Base-by-base conservation (phyloP, 1,139 yeast species). In the Candida frijolesensis region DNA sequence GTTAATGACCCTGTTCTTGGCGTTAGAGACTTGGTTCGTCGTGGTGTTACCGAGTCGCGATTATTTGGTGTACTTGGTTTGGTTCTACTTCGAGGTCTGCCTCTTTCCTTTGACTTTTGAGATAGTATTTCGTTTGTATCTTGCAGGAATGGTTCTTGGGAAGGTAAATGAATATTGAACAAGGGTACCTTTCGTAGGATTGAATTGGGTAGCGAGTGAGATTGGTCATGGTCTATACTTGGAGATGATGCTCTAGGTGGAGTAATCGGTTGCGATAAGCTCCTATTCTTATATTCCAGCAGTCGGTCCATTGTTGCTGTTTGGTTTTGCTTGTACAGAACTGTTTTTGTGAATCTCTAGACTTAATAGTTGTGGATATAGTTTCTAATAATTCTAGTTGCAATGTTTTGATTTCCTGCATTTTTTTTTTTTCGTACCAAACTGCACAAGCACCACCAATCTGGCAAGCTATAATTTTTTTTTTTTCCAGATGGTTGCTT, bases 191-290 rank as follows among this genome's bases (percentile, higher is more conserved):
- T 44, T 32, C 46, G 40, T 10, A 25, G 30, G 5, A 27, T 33
- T 16, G 43, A 44, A 22, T 43, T 50, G 11, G 50, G 49, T 41
- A 46, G 48, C 11, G 52, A 49, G 11, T 14, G 40, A 7, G 40
- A 46, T 10, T n/a, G 33, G 2, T 34, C 27, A 7, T 30, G 35
- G 4, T 16, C 9, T 14, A 38, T 14, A 27, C 34, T 38, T 14
- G 34, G 15, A 14, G 44, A 39, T 15, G 44, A 30, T 35, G 22
- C 22, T 45, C 57, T 12, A 14, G 42, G 32, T 14, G 50, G 49
- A 14, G 53, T 51, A 15, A 43, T 41, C n/a, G 52, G 52, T 33
- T 51, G 52, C 7, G 52, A 50, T 44, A 29, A 33, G 47, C 46
- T 51, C 39, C 9, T 32, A 11, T 16, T 16, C 3, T 37, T 18